A percentile compares a stretch with the other conserved stretches of the same genome.
These are phyloP conservation scores for Cordyceps militaris DNA, from an alignment of 2,329 filamentous ascomycete species.

Conservation along the genomic window DNA sequence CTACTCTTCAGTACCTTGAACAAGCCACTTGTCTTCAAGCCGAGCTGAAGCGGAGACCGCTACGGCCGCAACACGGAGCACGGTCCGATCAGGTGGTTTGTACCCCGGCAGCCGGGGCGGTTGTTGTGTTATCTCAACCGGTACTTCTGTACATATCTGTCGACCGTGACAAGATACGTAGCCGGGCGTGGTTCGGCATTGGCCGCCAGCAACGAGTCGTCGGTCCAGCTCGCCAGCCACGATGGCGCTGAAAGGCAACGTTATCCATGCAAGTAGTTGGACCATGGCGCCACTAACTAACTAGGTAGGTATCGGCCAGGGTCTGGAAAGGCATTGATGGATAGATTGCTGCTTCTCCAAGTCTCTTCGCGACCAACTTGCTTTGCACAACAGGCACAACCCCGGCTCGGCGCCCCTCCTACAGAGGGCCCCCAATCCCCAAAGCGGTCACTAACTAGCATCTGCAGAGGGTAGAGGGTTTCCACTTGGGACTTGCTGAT, in stretches of 20 bases:
- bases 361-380: too few relatives aligned
- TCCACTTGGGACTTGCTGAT: not conserved
- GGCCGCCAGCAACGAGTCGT: not conserved
- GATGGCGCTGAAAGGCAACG: not conserved
- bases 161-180: too few relatives aligned
- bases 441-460: slow-evolving; percentile 11
- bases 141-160: not conserved
- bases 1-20: too few relatives aligned
- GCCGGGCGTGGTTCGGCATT: not conserved
- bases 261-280: not conserved
- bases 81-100: slow-evolving; percentile 8
- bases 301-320: not conserved
- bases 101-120: not conserved
- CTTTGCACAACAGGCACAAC: not conserved
- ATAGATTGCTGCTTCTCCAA: too few relatives aligned
- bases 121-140: not conserved
- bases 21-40: not conserved
- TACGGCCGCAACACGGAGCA: not conserved
- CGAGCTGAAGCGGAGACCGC: not conserved
- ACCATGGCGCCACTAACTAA: not conserved
- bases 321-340: too few relatives aligned
- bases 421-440: not conserved
- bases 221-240: slow-evolving; percentile 5
- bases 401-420: not conserved
- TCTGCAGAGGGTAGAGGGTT: too few relatives aligned